Base-by-base conservation (phyloP, 2,329 filamentous ascomycete genomes). In the Tricladium varicosporioides region DNA sequence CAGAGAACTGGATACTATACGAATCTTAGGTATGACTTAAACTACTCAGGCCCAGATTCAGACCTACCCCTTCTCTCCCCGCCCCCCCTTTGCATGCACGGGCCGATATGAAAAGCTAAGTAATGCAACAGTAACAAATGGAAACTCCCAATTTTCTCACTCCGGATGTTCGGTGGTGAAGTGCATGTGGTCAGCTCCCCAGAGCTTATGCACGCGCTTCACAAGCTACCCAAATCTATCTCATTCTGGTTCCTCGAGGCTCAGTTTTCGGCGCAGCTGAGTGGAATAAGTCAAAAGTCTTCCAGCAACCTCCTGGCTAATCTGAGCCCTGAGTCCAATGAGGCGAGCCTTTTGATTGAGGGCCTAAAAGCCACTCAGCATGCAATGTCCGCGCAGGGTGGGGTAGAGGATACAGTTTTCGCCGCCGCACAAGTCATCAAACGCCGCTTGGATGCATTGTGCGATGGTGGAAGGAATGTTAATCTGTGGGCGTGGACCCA, bases 191-290 rank as follows among this genome's bases (percentile, higher is more conserved):
- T 42, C 48, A 50, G 22, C 22, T 33, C 27, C 1, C 48, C 48
- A 7, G 48, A 50, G 14, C 15, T 50, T 2, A 50, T 40, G 22
- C 13, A 50, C 14, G 1, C 48, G 4, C 11, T 50, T 2, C 48
- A 50, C 27, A 22, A 31, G 5, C 27, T 33, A 2, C 48, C 48
- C 1, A 50, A 50, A 19, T 10, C 31, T 10, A 32, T 32, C 33
- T 50, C 48, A 10, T 50, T 50, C 48, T 50, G 48, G 48, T 50
- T 50, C 15, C 18, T 50, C n/a, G 48, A 50, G 13, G 22, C 14
- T 9, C 48, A 50, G 5, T 50, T 50, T 14, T 14, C 48, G 5
- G 14, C 22, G 3, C 14, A 13, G 8, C 48, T 50, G 5, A 32
- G 48, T 13, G 48, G 48, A 2, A 33, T 50, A 15, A 50, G 31